Conservation (phyloP, 2,329 filamentous ascomycete species). For the Fusarium papillatum region DNA sequence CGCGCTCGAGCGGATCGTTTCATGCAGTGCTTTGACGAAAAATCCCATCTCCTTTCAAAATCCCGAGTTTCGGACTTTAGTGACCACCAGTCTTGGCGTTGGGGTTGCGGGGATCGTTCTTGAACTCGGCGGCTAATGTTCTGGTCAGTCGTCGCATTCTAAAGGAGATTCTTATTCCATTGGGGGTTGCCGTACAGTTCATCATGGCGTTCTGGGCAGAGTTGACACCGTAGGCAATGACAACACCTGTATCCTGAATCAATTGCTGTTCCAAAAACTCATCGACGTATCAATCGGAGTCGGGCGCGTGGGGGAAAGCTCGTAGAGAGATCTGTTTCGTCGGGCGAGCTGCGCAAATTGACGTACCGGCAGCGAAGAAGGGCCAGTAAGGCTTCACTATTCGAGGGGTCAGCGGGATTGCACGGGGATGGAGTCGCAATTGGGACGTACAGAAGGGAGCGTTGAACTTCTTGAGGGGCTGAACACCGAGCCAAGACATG, state of each 20-base stretch:
- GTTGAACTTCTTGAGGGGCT: conserved; percentile 83
- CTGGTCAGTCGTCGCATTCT: conserved; percentile 43
- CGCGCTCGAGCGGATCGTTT: conserved; percentile 44
- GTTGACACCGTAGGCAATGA: conserved; percentile 95
- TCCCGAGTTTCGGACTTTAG: conserved; percentile 52
- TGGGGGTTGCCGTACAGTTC: conserved; percentile 69
- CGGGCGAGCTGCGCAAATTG: conserved; percentile 34
- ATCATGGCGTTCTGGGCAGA: conserved; percentile 82
- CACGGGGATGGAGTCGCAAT: conserved; percentile 45
- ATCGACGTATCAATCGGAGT: conserved; percentile 37
- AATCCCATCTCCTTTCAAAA: conserved; percentile 33
- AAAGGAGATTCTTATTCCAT: neutral
- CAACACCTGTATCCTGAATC: conserved; percentile 69
- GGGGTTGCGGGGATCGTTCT: conserved; percentile 96
- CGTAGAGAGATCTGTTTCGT: conserved; percentile 23
- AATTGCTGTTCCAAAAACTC: conserved; percentile 38
- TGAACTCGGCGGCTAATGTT: conserved; percentile 86
- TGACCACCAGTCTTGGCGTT: conserved; percentile 63
- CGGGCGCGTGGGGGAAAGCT: conserved; percentile 14
- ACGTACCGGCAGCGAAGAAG: conserved; percentile 95
- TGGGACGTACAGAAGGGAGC: conserved; percentile 79
- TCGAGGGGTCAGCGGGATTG: conserved; percentile 46
- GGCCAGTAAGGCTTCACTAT: conserved; percentile 91
- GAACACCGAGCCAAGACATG: conserved; percentile 81
- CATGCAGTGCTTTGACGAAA: conserved; percentile 42